Evolutionary conservation across 148 eudicot species (phyloP), one percentile per base, ranked within the genome.

Genomic region (Simmondsia chinensis): DNA sequence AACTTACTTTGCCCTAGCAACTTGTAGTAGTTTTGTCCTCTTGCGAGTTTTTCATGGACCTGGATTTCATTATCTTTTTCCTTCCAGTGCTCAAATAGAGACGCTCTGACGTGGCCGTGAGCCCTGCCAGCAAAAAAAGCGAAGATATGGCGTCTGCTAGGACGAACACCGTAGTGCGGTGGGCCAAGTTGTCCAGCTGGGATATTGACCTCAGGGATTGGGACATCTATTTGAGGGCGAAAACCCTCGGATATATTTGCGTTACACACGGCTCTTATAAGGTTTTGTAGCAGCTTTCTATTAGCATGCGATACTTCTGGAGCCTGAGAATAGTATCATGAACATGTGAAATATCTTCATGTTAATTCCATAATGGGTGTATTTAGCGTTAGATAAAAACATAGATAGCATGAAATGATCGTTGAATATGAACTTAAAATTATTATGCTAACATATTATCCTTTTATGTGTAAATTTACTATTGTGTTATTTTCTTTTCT

Each of bases 121-220:
- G 30, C 44, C 1, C 74, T 65, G 5, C 74, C 79, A 0, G 71
- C 61, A 9, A 73, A 73, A 49, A 73, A 73, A 0, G 79, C 79
- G 0, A 73, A 48, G 26, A 53, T 56, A 0, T 1, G 28, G 16
- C 79, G 68, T 6, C 45, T 20, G 18, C 51, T 59, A 10, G 19
- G 36, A 0, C 50, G 58, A 3, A 34, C 27, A 3, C 32, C 12
- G 0, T 29, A 20, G 28, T 32, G 25, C 0, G 64, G 68, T 3
- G 49, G 60, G 1, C 46, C 48, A 3, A 73, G 25, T 5, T 32
- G 18, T 1, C 42, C 47, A 0, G 30, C 7, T 0, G 69, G 69
- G 14, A 59, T 41, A 0, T 52, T 55, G 9, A 73, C 39, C 35
- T 73, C 71, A 0, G 70, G 64, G 7, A 73, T 49, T 1, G 78